Evolutionary conservation across 2,329 filamentous ascomycete genomes (phyloP).

Genomic region (Leptosphaerulina australis): DNA sequence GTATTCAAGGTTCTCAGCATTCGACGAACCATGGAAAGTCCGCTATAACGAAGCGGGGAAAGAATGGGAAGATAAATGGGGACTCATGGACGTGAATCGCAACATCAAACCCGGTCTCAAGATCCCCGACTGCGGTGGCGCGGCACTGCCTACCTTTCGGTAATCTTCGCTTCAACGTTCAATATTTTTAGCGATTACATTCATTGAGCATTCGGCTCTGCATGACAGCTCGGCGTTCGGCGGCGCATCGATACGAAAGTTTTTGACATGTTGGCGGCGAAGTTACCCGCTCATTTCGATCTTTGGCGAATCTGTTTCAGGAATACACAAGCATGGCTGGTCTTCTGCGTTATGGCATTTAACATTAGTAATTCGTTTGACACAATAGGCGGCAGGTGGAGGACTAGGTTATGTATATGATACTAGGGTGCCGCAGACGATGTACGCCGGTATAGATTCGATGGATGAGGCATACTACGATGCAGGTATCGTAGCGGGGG

Average conservation of each 20-base stretch:
- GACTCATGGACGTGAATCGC: constrained; percentile 82
- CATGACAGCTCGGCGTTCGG: constrained; percentile 36
- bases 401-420: constrained; percentile 10
- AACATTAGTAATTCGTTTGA: constrained; percentile 5
- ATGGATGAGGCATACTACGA: neutral
- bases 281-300: constrained; percentile 10
- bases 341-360: constrained; percentile 10
- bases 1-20: constrained; percentile 76
- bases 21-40: constrained; percentile 96
- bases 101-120: constrained; percentile 82
- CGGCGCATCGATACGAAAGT: constrained; percentile 20
- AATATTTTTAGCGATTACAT: constrained; percentile 19
- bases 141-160: constrained; percentile 51
- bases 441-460: neutral
- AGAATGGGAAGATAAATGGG: constrained; percentile 96
- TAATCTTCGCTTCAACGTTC: constrained; percentile 13
- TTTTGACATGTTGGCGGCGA: constrained; percentile 22
- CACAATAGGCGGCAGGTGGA: constrained; percentile 7
- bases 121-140: constrained; percentile 85
- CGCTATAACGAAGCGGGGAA: constrained; percentile 68
- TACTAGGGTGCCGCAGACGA: neutral
- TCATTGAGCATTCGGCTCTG: constrained; percentile 14
- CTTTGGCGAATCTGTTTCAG: constrained; percentile 18
- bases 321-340: constrained; percentile 20
- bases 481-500: constrained; percentile 1